phyloP scores from a whole-genome alignment of 208 protist species.

The Leishmania braziliensis region DNA sequence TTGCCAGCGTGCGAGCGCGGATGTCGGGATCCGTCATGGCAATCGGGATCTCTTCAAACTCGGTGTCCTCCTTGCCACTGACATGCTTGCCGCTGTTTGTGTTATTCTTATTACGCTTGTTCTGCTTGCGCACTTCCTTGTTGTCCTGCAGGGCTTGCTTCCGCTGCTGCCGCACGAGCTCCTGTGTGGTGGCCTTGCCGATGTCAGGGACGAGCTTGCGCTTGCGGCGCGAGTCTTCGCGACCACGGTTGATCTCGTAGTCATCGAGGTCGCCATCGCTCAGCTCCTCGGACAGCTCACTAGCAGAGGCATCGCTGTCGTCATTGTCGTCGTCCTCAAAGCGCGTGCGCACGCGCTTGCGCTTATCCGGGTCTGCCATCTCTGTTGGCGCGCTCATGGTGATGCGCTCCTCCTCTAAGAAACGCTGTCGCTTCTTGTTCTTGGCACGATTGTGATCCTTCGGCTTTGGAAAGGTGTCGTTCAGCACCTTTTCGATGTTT shows the following conservation, averaged over 20 bases:
- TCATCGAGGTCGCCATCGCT: slow-evolving; percentile 42
- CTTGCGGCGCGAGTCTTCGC: slow-evolving; percentile 78
- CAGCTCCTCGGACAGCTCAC: slow-evolving; percentile 39
- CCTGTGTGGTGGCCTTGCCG: slow-evolving; percentile 77
- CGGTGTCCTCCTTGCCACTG: slow-evolving; percentile 59
- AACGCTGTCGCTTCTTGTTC: slow-evolving; percentile 47
- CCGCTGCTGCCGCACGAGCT: slow-evolving; percentile 83
- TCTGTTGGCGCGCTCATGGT: slow-evolving; percentile 53
- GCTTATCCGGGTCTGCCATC: slow-evolving; percentile 36
- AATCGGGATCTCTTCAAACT: slow-evolving; percentile 89
- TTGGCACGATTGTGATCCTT: slow-evolving; percentile 38
- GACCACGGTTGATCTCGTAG: slow-evolving; percentile 64
- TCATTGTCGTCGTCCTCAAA: slow-evolving; percentile 44
- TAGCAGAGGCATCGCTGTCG: slow-evolving; percentile 39
- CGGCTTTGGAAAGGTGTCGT: slow-evolving; percentile 83
- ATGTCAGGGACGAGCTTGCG: slow-evolving; percentile 67
- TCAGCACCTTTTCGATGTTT: slow-evolving; percentile 84
- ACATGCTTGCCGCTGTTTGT: slow-evolving; percentile 44
- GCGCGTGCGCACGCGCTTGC: slow-evolving; percentile 57
- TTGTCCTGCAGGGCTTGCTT: slow-evolving; percentile 82
- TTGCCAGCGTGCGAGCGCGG: slow-evolving; percentile 85
- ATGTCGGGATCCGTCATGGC: slow-evolving; percentile 86
- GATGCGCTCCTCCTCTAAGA: slow-evolving; percentile 80
- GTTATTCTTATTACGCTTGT: slow-evolving; percentile 64
- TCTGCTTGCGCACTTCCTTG: slow-evolving; percentile 72